phyloP scores from a whole-genome alignment of 768 basidiomycete species.

The Suillus discolor region DNA sequence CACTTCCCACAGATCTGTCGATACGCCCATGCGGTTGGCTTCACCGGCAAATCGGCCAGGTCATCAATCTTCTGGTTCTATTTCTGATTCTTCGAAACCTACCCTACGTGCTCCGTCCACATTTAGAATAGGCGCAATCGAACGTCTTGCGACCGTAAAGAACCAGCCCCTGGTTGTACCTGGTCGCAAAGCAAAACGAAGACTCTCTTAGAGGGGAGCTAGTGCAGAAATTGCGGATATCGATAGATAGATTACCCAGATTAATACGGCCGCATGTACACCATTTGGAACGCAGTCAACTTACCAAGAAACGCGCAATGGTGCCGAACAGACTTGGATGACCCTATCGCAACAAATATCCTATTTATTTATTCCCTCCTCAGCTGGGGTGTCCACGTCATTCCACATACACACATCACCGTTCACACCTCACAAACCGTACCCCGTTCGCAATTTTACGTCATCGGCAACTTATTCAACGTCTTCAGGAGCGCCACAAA shows the following conservation, averaged over 20 bases:
- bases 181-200: background rate
- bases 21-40: background rate
- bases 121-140: background rate
- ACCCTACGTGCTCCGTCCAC: background rate
- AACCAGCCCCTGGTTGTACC: conserved; percentile 2
- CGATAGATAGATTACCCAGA: background rate
- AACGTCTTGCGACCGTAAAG: background rate
- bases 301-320: background rate
- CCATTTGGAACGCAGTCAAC: background rate
- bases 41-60: background rate
- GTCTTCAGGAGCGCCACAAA: background rate
- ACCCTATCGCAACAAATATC: background rate
- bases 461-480: background rate
- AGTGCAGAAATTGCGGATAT: background rate
- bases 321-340: background rate
- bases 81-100: background rate
- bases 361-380: background rate
- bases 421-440: background rate
- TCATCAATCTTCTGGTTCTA: background rate
- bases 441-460: background rate
- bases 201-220: background rate
- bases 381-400: background rate
- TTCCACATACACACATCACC: background rate
- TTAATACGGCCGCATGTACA: background rate
- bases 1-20: background rate